Percentiles rank a stretch among this genome's conserved stretches.
Conservation (phyloP, 352 stramenopile species). For the Globisporangium acanthophoron region DNA sequence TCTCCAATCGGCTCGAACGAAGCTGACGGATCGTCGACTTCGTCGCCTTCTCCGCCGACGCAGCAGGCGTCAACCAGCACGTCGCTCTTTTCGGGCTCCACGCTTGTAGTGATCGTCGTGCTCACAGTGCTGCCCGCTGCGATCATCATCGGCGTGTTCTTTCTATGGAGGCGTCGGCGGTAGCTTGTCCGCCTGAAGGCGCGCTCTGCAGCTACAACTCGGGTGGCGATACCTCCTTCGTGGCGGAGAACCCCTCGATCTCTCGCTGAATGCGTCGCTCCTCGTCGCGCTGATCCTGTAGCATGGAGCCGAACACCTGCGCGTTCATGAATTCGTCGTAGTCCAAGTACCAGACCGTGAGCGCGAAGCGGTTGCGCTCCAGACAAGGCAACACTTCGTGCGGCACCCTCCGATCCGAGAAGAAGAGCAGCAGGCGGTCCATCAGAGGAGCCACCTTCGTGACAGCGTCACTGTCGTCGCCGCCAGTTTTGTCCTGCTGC, state of each 20-base stretch:
- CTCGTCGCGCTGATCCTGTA: constrained; percentile 8
- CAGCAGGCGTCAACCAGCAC: background rate
- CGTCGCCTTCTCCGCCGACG: background rate
- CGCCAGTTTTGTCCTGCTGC: no score
- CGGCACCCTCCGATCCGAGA: constrained; percentile 35
- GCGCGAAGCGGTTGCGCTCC: constrained; percentile 25
- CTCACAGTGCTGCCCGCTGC: constrained; percentile 9
- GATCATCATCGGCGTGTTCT: constrained; percentile 14
- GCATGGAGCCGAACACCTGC: constrained; percentile 24
- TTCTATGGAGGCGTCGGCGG: background rate
- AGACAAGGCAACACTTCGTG: constrained; percentile 31
- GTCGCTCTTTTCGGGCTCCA: constrained; percentile 10
- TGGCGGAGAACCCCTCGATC: constrained; percentile 12
- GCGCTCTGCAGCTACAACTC: background rate
- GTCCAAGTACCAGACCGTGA: constrained; percentile 63
- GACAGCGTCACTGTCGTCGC: background rate
- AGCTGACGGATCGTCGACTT: background rate
- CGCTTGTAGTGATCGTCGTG: constrained; percentile 11
- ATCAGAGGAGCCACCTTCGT: constrained; percentile 7
- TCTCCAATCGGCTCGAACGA: background rate
- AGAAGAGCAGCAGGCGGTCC: constrained; percentile 36
- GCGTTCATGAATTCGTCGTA: constrained; percentile 48
- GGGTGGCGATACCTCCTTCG: background rate
- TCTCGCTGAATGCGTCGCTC: constrained; percentile 18
- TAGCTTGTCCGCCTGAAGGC: background rate